These are phyloP conservation scores for Hyaloperonospora arabidopsidis DNA, from an alignment of 352 stramenopile species.

Conservation along the genomic window DNA sequence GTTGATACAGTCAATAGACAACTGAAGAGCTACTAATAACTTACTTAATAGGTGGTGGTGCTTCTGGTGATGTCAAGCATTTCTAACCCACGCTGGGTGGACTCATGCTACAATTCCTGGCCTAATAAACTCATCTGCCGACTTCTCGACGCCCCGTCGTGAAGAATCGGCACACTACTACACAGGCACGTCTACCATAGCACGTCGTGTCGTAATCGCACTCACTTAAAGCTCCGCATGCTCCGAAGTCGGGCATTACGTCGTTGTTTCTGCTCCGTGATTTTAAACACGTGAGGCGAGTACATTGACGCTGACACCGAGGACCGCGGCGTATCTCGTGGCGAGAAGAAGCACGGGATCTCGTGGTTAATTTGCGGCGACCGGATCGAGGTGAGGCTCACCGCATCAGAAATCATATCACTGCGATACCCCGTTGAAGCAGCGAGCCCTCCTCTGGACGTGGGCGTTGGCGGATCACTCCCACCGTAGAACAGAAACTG, in stretches of 20 bases:
- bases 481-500: slow-evolving; percentile 57
- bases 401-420: slow-evolving; percentile 30
- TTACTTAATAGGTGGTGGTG: no score
- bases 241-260: slow-evolving; percentile 19
- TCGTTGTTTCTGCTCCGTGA: slow-evolving; percentile 23
- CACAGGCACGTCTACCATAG: no score
- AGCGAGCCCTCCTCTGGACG: slow-evolving; percentile 17
- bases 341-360: slow-evolving; percentile 53
- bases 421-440: slow-evolving; percentile 23
- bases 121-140: no score
- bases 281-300: slow-evolving; percentile 32
- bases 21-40: no score
- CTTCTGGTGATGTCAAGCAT: no score
- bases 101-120: no score
- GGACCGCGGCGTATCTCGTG: slow-evolving; percentile 30
- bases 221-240: slow-evolving; percentile 23
- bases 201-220: no score
- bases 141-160: no score
- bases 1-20: no score
- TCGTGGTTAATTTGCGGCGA: slow-evolving; percentile 38
- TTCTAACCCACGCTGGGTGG: no score
- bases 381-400: slow-evolving; percentile 15
- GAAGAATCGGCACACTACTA: no score
- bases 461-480: slow-evolving; percentile 31
- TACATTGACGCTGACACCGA: slow-evolving; percentile 27